Percentiles rank a stretch among this genome's conserved stretches.
Evolutionary conservation across 768 basidiomycete species (phyloP).

Genomic region (Pleurotus djamor): DNA sequence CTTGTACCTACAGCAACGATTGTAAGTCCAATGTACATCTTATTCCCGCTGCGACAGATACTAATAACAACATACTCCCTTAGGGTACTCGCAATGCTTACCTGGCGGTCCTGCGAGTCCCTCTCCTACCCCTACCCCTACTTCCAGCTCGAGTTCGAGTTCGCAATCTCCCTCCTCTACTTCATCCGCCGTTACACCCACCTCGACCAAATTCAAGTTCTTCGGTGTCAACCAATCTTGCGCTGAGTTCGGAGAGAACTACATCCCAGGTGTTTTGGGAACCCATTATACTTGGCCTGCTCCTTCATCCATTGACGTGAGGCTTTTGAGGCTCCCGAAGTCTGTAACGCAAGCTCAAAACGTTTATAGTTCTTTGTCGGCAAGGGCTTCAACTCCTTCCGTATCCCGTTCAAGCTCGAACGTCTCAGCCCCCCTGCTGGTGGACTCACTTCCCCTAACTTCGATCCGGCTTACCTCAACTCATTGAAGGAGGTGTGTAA

Average conservation of each 20-base stretch:
- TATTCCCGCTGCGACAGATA: neutral
- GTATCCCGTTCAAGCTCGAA: slow-evolving; percentile 59
- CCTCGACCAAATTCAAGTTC: slow-evolving; percentile 54
- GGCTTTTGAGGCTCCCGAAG: neutral
- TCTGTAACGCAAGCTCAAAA: slow-evolving; percentile 9
- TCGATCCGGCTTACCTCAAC: slow-evolving; percentile 49
- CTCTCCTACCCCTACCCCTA: slow-evolving; percentile 8
- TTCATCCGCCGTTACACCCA: slow-evolving; percentile 20
- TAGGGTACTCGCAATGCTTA: slow-evolving; percentile 50
- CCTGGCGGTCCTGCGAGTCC: slow-evolving; percentile 24
- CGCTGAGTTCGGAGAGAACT: slow-evolving; percentile 55
- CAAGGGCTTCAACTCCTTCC: slow-evolving; percentile 62
- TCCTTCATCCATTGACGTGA: slow-evolving; percentile 34
- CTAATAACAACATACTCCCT: neutral
- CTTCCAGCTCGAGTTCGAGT: slow-evolving; percentile 11
- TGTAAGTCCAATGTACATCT: slow-evolving; percentile 26
- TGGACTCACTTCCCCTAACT: slow-evolving; percentile 49
- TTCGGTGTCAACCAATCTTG: slow-evolving; percentile 65
- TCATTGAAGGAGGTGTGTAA: slow-evolving; percentile 41
- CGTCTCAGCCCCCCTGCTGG: slow-evolving; percentile 49
- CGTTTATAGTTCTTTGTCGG: slow-evolving; percentile 47
- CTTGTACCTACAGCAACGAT: slow-evolving; percentile 37
- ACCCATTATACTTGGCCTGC: slow-evolving; percentile 51
- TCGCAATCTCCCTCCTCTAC: slow-evolving; percentile 23
- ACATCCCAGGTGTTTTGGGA: slow-evolving; percentile 40